Conservation (phyloP, 176 grass and related monocot species). For the Echinochloa phyllopogon region DNA sequence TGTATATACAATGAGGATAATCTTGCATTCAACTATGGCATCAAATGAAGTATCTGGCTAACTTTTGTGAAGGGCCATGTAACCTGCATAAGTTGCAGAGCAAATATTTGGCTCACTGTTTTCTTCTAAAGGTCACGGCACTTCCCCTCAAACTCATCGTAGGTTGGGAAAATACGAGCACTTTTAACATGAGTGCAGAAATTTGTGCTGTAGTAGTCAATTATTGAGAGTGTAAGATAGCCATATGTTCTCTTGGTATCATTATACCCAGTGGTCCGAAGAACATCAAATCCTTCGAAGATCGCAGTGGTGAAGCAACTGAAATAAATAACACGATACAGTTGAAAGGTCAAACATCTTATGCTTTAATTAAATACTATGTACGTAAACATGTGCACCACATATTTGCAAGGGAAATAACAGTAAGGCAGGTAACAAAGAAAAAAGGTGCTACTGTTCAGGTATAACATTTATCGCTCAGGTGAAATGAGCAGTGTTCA, state of each 20-base stretch:
- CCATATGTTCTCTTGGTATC: slow-evolving; percentile 75
- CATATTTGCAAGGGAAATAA: slow-evolving; percentile 2
- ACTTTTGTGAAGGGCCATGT: slow-evolving; percentile 23
- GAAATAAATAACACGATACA: slow-evolving; percentile 43
- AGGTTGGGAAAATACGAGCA: slow-evolving; percentile 58
- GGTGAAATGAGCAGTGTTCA: slow-evolving; percentile 38
- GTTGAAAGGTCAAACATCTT: slow-evolving; percentile 2
- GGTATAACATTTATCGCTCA: slow-evolving; percentile 22
- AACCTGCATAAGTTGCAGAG: slow-evolving; percentile 99
- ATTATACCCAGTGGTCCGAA: slow-evolving; percentile 72
- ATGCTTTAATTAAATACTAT: background rate
- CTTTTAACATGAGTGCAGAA: slow-evolving; percentile 44
- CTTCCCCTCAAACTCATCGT: slow-evolving; percentile 64
- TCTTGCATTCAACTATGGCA: background rate
- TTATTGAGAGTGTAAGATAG: slow-evolving; percentile 75
- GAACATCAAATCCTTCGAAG: slow-evolving; percentile 88
- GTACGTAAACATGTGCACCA: background rate
- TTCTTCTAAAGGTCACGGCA: slow-evolving; percentile 71
- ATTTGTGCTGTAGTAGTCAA: slow-evolving; percentile 63
- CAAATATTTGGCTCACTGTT: slow-evolving; percentile 82
- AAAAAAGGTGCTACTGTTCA: background rate
- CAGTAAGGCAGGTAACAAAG: background rate
- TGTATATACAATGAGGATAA: slow-evolving; percentile 1
- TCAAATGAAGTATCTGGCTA: background rate
- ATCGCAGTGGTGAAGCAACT: slow-evolving; percentile 93